Evolutionary conservation across 805 yeast genomes (phyloP), one percentile per base, ranked within the genome.

Genomic region (Saturnispora serradocipensis): DNA sequence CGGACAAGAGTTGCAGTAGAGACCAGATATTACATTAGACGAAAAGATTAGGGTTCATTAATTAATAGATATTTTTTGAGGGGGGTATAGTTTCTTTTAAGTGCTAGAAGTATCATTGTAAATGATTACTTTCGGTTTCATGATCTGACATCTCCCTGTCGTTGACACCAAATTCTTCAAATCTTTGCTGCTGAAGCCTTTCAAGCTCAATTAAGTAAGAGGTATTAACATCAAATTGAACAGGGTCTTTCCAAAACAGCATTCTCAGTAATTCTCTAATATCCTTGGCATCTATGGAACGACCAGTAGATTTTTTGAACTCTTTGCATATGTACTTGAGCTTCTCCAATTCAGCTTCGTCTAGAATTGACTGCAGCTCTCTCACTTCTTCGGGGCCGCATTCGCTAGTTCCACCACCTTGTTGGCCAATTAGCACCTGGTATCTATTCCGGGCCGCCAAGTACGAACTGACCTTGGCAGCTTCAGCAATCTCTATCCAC

Each of bases 341-440:
- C 60, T 85, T 85, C 53, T 82, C 88, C 42, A 76, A 56, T 59
- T 85, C 91, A 1, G 84, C 88, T 43, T 77, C 81, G 60, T 85
- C 90, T 8, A 84, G 65, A n/a, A 80, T 57, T 16, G 62, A 62
- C 58, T 76, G 80, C 39, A 85, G 66, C 20, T 71, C 70, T 28
- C 65, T 53, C 7, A 78, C 73, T 63, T 84, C 88, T 15, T 76
- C 78, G 1, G 69, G 58, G 9, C 76, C 78, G 84, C 88, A 84
- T 30, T 78, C 75, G 24, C 80, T 75, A 1, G 81, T 74, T 11
- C 85, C 86, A 34, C 86, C 84, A 3, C 91, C 91, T 59, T 85
- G 91, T 62, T 85, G 91, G 4, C 93, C 93, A 56, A 86, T 84
- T 46, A 85, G 72, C 4, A 85, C 91, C 65, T 85, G 91, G 59